Percentiles rank a stretch among this genome's conserved stretches.
phyloP scores from a whole-genome alignment of 2,329 filamentous ascomycete genomes.

The Zymoseptoria brevis region DNA sequence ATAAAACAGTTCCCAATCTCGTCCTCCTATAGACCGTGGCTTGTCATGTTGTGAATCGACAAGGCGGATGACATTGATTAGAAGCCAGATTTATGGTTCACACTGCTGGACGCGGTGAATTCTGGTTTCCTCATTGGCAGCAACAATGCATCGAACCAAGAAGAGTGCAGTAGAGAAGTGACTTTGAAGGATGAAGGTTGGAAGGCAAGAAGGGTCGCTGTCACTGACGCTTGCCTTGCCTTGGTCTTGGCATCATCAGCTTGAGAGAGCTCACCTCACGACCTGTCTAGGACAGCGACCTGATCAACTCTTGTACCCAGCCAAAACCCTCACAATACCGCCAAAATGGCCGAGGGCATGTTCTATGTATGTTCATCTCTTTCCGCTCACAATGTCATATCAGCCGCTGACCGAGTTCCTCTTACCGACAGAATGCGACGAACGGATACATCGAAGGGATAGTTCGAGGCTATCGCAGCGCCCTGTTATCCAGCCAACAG shows the following conservation, averaged over 20 bases:
- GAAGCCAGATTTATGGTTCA: neutral
- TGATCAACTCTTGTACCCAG: neutral
- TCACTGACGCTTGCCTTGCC: neutral
- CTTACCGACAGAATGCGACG: constrained; percentile 40
- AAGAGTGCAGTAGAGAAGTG: neutral
- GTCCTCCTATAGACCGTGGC: neutral
- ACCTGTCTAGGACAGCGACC: neutral
- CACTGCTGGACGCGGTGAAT: no score
- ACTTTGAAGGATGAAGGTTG: neutral
- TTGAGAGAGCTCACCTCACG: neutral
- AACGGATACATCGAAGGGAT: constrained; percentile 91
- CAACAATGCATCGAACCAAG: neutral
- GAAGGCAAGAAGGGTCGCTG: neutral
- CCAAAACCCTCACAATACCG: constrained; percentile 6
- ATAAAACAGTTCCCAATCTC: neutral
- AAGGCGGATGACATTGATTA: neutral
- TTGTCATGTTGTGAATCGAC: neutral
- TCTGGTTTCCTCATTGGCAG: no score
- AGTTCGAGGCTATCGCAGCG: constrained; percentile 92
- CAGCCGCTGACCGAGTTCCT: constrained; percentile 19
- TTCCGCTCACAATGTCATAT: constrained; percentile 25
- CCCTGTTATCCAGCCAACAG: constrained; percentile 78
- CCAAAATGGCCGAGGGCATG: constrained; percentile 39
- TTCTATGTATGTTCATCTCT: constrained; percentile 26
- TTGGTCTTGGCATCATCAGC: neutral